Evolutionary conservation across 176 grass and related monocot genomes (phyloP).

Genomic region (Triticum turgidum): DNA sequence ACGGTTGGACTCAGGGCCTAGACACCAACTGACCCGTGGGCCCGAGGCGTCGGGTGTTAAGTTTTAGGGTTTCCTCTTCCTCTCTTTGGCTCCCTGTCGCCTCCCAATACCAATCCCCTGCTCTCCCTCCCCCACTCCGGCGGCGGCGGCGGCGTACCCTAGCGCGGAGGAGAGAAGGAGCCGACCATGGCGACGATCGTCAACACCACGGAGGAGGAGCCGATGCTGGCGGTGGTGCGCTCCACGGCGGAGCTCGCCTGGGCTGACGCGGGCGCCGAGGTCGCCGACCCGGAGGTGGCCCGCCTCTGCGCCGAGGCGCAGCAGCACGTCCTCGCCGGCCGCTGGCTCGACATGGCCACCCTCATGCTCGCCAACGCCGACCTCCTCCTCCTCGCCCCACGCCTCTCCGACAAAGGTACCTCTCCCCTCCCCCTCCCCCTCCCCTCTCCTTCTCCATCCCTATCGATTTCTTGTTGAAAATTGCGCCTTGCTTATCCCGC

Average conservation of each 20-base stretch:
- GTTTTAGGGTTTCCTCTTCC: slow-evolving; percentile 47
- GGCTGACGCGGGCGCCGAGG: slow-evolving; percentile 85
- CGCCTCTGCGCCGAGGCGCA: slow-evolving; percentile 77
- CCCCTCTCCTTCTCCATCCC: background rate
- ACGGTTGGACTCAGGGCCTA: too few relatives aligned
- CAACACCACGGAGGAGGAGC: slow-evolving; percentile 87
- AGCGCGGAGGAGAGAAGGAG: background rate
- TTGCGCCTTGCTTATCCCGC: background rate
- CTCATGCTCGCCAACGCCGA: slow-evolving; percentile 85
- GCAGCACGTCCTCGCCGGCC: slow-evolving; percentile 55
- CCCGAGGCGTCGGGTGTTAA: background rate
- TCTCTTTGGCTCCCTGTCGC: background rate
- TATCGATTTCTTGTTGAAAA: background rate
- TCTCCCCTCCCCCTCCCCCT: too few relatives aligned
- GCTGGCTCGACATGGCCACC: slow-evolving; percentile 77
- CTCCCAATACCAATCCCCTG: background rate
- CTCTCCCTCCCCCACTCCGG: slow-evolving; percentile 25
- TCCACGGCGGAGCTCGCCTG: slow-evolving; percentile 79
- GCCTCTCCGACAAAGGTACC: slow-evolving; percentile 61
- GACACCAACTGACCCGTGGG: too few relatives aligned
- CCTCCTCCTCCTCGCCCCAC: slow-evolving; percentile 60
- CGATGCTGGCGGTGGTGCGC: slow-evolving; percentile 74
- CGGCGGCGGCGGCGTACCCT: background rate
- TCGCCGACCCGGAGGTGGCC: slow-evolving; percentile 75
- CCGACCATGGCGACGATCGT: slow-evolving; percentile 73